These are phyloP conservation scores for Clonostachys rhizophaga DNA, from an alignment of 2,329 filamentous ascomycete genomes.

Conservation along the genomic window DNA sequence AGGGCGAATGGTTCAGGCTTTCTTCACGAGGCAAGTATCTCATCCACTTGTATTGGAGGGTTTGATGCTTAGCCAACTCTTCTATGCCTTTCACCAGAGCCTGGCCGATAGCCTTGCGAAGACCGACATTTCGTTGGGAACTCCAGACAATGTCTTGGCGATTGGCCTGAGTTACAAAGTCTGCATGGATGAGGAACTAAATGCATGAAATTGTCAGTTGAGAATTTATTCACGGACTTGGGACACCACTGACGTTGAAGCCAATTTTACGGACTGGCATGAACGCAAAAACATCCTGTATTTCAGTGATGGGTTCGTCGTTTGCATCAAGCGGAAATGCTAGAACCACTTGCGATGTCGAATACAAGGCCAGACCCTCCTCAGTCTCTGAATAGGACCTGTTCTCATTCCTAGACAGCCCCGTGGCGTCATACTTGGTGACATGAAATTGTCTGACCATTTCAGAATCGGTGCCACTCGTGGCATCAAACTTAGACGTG, in stretches of 20 bases:
- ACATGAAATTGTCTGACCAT: not conserved
- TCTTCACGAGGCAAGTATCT: slow-evolving; percentile 29
- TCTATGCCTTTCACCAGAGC: slow-evolving; percentile 30
- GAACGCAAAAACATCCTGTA: slow-evolving; percentile 39
- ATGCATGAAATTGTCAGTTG: not conserved
- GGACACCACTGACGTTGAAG: slow-evolving; percentile 26
- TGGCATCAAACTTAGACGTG: slow-evolving; percentile 19
- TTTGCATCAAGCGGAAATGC: slow-evolving; percentile 35
- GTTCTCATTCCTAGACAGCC: slow-evolving; percentile 26
- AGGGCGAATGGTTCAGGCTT: not conserved
- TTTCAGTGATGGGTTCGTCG: slow-evolving; percentile 23
- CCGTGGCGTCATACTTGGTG: slow-evolving; percentile 9
- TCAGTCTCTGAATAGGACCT: slow-evolving; percentile 18
- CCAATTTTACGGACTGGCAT: slow-evolving; percentile 33
- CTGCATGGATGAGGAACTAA: slow-evolving; percentile 42
- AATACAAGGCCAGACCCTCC: slow-evolving; percentile 8
- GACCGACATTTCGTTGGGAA: slow-evolving; percentile 28
- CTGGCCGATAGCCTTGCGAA: slow-evolving; percentile 25
- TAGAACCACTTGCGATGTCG: slow-evolving; percentile 28
- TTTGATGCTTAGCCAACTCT: slow-evolving; percentile 28
- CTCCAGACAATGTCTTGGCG: slow-evolving; percentile 31
- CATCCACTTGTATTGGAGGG: slow-evolving; percentile 37
- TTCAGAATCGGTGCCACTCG: slow-evolving; percentile 9
- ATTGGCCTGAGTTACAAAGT: slow-evolving; percentile 41
- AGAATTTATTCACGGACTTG: not conserved